phyloP scores from a whole-genome alignment of 352 stramenopile species.

The Blastocystis sp. region DNA sequence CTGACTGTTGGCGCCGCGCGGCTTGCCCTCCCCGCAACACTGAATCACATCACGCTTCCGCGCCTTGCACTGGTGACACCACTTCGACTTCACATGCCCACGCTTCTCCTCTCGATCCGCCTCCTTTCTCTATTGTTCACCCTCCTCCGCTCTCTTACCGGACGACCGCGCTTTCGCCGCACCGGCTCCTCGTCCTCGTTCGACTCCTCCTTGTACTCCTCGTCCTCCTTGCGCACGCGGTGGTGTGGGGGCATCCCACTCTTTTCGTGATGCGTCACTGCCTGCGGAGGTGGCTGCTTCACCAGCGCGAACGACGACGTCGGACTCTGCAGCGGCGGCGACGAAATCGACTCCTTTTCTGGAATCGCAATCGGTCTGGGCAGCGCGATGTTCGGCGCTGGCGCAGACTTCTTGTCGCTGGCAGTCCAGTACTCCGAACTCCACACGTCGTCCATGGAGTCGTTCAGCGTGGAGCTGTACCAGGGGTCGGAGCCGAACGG shows the following conservation, averaged over 20 bases:
- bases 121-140: slow-evolving; percentile 31
- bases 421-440: neutral
- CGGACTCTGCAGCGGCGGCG: neutral
- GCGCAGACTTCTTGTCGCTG: neutral
- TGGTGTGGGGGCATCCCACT: neutral
- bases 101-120: neutral
- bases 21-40: slow-evolving; percentile 66
- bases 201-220: slow-evolving; percentile 24
- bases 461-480: neutral
- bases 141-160: neutral
- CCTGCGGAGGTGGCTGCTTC: neutral
- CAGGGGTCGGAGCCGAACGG: neutral
- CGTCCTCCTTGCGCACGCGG: neutral
- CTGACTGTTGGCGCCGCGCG: slow-evolving; percentile 52
- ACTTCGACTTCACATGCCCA: slow-evolving; percentile 38
- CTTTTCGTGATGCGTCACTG: neutral
- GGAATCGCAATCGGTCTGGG: neutral
- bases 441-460: neutral
- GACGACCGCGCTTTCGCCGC: slow-evolving; percentile 27
- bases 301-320: neutral
- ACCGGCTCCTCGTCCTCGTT: neutral
- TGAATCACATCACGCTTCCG: slow-evolving; percentile 73
- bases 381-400: neutral
- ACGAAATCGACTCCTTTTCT: neutral
- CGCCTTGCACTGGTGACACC: slow-evolving; percentile 73